Conservation (phyloP, 208 protist genomes). For the Balamuthia mandrillaris region DNA sequence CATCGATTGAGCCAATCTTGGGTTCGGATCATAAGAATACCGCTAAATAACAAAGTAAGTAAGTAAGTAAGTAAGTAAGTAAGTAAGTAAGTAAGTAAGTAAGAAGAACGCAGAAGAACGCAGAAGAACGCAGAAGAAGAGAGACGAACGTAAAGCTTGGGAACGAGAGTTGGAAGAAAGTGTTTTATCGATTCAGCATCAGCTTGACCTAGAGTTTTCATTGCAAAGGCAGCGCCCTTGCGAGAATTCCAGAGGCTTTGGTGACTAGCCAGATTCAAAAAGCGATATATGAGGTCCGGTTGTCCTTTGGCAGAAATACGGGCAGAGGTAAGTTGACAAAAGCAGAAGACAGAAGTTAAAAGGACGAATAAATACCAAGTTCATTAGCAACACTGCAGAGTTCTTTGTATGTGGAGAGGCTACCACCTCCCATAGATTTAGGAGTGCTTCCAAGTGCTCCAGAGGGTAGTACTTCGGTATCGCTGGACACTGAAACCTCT, state of each 20-base stretch:
- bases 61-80: no score
- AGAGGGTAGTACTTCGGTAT: not conserved
- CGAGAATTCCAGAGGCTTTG: slow-evolving; percentile 65
- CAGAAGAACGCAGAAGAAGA: no score
- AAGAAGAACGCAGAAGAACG: no score
- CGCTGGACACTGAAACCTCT: slow-evolving; percentile 2
- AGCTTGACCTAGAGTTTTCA: slow-evolving; percentile 35
- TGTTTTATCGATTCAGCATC: slow-evolving; percentile 46
- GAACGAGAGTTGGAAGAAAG: slow-evolving; percentile 49
- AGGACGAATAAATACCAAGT: not conserved
- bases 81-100: not conserved
- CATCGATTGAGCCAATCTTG: slow-evolving; percentile 49
- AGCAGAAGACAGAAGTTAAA: not conserved
- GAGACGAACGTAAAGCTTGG: slow-evolving; percentile 38
- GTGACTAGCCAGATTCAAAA: slow-evolving; percentile 59
- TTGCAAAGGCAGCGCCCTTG: slow-evolving; percentile 61
- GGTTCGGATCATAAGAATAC: slow-evolving; percentile 56
- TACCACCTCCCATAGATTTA: slow-evolving; percentile 2
- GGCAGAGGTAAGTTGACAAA: not conserved
- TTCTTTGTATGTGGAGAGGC: slow-evolving; percentile 58
- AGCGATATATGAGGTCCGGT: slow-evolving; percentile 62
- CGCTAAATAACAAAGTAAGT: slow-evolving; percentile 27
- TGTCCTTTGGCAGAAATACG: slow-evolving; percentile 28
- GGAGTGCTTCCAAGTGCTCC: slow-evolving; percentile 30
- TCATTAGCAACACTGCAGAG: slow-evolving; percentile 49